Base-by-base conservation (phyloP, 768 basidiomycete genomes). In the Naganishia kalamii region DNA sequence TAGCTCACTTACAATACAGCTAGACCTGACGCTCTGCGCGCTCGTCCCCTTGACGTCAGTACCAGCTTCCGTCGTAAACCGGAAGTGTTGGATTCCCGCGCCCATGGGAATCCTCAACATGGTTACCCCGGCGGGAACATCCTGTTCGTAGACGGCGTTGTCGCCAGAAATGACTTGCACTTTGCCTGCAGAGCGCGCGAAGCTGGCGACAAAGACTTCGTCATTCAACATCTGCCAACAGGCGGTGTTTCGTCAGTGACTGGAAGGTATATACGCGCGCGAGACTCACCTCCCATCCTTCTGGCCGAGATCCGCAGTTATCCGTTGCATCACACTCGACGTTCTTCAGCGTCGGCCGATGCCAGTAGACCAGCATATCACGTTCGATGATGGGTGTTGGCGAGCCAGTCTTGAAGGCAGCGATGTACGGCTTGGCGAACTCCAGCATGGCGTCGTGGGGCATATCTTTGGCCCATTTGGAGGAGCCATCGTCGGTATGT, bases 351-450 rank as follows among this genome's bases (percentile, higher is more conserved):
- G 71, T 72, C 10, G 75, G 76, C 50, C 77, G 68, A 63, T 78
- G 72, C 74, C 75, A 77, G 63, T 75, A 75, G 21, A 77, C 63
- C 35, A 77, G 57, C 67, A 72, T 71, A 25, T 78, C 77, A 21
- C 70, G 66, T 10, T 71, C 68, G 57, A 75, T 69, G 30, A 72
- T 66, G 0, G 74, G 74, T 25, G 33, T 40, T 8, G 44, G 61
- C 1, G 60, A 25, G 12, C 76, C 77, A 0, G 71, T 62, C 65
- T 75, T 74, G 70, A 74, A 78, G 1, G 77, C 77, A 19, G 68
- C 65, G 63, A 78, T 78, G 72, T 76, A 78, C 6, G 77, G 75
- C 25, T 70, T 57, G 19, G 74, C 71, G 49, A 77, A 71, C 60
- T 76, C 75, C 7, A 77, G 69, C 70, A 75, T 71, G 44, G 74